Percentiles rank a stretch among this genome's conserved stretches.
Evolutionary conservation across 192 early-diverging fungal species (phyloP).

Genomic region (Neocallimastix lanati): DNA sequence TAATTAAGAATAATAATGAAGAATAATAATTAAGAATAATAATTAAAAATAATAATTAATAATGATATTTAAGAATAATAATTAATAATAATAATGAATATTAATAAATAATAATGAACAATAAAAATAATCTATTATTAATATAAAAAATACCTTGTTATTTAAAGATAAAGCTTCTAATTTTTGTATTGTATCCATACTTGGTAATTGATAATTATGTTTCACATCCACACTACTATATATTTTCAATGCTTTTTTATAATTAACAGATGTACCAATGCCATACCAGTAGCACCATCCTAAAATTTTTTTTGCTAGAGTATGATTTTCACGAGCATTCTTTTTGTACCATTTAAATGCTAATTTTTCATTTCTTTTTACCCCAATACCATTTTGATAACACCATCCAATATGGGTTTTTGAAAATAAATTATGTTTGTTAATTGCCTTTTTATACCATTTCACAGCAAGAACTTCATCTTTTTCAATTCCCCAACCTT

Average conservation of each 20-base stretch:
- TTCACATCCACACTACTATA: not conserved
- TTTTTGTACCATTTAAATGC: conserved; percentile 36
- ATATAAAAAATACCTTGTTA: not conserved
- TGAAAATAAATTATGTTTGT: not conserved
- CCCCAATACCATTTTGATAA: conserved; percentile 36
- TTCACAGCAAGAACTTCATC: conserved; percentile 17
- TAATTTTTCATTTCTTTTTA: conserved; percentile 20
- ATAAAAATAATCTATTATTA: no score
- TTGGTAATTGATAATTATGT: not conserved
- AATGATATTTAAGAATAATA: no score
- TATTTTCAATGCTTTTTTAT: not conserved
- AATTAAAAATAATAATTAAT: no score
- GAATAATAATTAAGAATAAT: no score
- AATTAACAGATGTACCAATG: conserved; percentile 13
- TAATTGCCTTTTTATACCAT: conserved; percentile 12
- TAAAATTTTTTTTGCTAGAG: conserved; percentile 32
- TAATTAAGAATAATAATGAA: no score
- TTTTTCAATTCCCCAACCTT: conserved; percentile 22
- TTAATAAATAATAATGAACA: no score
- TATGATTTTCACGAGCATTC: conserved; percentile 27
- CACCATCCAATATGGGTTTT: conserved; percentile 4
- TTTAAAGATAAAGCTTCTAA: not conserved
- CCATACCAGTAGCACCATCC: conserved; percentile 43
- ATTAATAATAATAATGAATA: no score
- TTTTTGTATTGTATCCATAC: not conserved